Conservation (phyloP, 164 flowering plant genomes). For the Annona cherimola region DNA sequence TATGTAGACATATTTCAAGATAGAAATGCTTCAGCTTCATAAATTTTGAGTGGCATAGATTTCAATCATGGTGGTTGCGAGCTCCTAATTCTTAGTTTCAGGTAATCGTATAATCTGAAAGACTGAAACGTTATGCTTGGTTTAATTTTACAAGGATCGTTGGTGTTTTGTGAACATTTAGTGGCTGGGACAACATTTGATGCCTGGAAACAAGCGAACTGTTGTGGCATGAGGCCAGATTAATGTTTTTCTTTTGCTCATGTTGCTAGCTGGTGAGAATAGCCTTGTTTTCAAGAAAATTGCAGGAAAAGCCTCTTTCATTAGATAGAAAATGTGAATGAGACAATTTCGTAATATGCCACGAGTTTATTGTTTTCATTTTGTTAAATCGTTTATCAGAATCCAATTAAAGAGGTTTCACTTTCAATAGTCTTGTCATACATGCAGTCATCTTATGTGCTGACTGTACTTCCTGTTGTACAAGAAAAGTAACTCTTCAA, state of each 20-base stretch:
- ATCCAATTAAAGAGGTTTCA: neutral
- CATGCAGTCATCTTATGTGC: neutral
- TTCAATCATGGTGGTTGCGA: neutral
- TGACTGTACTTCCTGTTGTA: no score
- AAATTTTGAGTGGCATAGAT: neutral
- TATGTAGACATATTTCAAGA: neutral
- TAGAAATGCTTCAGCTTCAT: neutral
- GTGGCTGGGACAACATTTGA: neutral
- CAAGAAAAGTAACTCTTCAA: no score
- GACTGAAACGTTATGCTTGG: neutral
- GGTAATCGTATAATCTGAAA: neutral
- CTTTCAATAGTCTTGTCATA: neutral
- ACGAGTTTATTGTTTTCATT: neutral
- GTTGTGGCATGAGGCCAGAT: neutral
- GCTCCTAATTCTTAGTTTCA: neutral
- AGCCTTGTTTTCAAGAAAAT: neutral
- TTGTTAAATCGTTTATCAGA: neutral
- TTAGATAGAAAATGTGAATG: no score
- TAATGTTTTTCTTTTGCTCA: neutral
- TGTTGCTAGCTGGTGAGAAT: neutral
- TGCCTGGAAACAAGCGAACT: neutral
- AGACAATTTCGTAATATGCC: no score
- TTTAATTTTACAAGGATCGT: neutral
- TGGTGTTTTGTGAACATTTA: neutral
- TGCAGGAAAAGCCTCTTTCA: neutral